Evolutionary conservation across 176 grass and related monocot genomes (phyloP).

Genomic region (Sorghum bicolor): Sorghum_bicolor_NCBIv3 NC_012870.2:57740001-57740500

Average conservation of each 20-base stretch:
- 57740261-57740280: not conserved
- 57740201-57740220: not conserved
- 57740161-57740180: not conserved
- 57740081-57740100: not conserved
- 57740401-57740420: not conserved
- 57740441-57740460: not conserved
- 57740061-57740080: too few species aligned
- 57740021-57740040: too few species aligned
- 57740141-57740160: too few species aligned
- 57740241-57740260: not conserved
- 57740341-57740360: not conserved
- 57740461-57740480: not conserved
- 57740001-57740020: too few species aligned
- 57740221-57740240: not conserved
- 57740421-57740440: not conserved
- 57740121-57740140: too few species aligned
- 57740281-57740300: not conserved
- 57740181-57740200: not conserved
- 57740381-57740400: not conserved
- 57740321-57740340: not conserved
- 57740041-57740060: not conserved
- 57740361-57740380: not conserved
- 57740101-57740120: not conserved
- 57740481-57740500: not conserved
- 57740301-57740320: not conserved